These are phyloP conservation scores for Penicillium rolfsii DNA, from an alignment of 2,329 filamentous ascomycete species.

Conservation along the genomic window DNA sequence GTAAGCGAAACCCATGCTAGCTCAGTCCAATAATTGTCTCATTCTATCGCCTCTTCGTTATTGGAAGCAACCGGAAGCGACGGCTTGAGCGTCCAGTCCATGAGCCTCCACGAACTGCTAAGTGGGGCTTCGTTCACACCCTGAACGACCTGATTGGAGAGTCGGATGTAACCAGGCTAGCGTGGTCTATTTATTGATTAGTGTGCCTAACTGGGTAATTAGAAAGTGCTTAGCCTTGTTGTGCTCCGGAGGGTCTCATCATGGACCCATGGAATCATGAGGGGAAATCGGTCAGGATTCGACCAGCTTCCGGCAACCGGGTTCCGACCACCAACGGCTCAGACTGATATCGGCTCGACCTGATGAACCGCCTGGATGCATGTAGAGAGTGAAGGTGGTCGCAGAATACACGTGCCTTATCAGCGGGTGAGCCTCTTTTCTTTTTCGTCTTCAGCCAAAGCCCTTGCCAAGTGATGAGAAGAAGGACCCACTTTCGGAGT, in stretches of 20 bases:
- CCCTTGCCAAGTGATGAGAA: too few species aligned
- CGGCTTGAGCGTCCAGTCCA: constrained; percentile 7
- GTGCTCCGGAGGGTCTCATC: not conserved
- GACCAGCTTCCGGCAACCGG: not conserved
- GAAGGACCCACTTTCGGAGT: too few species aligned
- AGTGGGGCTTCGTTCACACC: constrained; percentile 3
- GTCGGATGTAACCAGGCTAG: not conserved
- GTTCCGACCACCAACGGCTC: not conserved
- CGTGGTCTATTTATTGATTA: constrained; percentile 1
- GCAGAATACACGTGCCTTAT: too few species aligned
- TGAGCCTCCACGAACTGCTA: not conserved
- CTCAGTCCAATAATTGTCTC: constrained; percentile 5
- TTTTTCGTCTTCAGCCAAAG: too few species aligned
- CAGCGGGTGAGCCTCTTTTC: too few species aligned
- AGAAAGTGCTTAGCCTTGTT: constrained; percentile 5
- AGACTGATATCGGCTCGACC: not conserved
- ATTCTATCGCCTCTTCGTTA: not conserved
- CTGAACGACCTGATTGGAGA: not conserved
- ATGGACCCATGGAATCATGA: not conserved
- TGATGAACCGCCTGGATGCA: not conserved
- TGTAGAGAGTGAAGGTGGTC: not conserved
- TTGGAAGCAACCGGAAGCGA: constrained; percentile 8
- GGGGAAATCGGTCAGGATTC: not conserved
- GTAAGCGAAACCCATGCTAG: not conserved
- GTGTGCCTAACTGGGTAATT: not conserved